Percentiles rank a stretch among this genome's conserved stretches.
Conservation (phyloP, 2,329 filamentous ascomycete species). For the Pezicula carpinea region DNA sequence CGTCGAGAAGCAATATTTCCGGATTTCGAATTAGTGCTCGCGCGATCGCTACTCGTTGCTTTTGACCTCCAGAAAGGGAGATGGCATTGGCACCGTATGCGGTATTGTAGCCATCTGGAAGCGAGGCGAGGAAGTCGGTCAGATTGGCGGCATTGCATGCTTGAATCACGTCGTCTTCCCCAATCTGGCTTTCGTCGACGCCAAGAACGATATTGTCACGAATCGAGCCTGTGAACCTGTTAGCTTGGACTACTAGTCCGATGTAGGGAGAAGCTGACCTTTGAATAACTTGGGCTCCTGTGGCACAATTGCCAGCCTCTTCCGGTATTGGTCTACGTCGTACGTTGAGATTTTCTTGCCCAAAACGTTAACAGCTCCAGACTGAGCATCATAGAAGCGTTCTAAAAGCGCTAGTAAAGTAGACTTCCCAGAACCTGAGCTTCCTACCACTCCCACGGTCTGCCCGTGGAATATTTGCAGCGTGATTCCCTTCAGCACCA, state of each 20-base stretch:
- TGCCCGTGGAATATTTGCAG: constrained; percentile 70
- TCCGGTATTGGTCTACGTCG: constrained; percentile 83
- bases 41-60: constrained; percentile 88
- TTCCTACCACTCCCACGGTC: constrained; percentile 87
- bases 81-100: constrained; percentile 82
- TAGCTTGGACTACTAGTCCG: too few relatives aligned
- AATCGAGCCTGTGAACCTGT: too few relatives aligned
- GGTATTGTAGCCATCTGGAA: constrained; percentile 82
- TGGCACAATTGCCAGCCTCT: constrained; percentile 78
- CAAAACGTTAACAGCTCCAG: constrained; percentile 77
- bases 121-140: constrained; percentile 82
- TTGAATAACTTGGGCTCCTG: constrained; percentile 92
- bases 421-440: constrained; percentile 88
- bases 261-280: too few relatives aligned
- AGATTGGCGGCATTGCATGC: constrained; percentile 90
- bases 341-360: constrained; percentile 74
- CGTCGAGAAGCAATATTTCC: constrained; percentile 69
- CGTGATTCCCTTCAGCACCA: constrained; percentile 83
- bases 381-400: constrained; percentile 87
- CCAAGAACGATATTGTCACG: constrained; percentile 86
- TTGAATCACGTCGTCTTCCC: constrained; percentile 67
- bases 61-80: constrained; percentile 85
- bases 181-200: constrained; percentile 50
- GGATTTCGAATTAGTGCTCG: constrained; percentile 87
- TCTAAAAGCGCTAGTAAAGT: constrained; percentile 90